These are phyloP conservation scores for Mrakia frigida DNA, from an alignment of 768 basidiomycete species.

Conservation along the genomic window DNA sequence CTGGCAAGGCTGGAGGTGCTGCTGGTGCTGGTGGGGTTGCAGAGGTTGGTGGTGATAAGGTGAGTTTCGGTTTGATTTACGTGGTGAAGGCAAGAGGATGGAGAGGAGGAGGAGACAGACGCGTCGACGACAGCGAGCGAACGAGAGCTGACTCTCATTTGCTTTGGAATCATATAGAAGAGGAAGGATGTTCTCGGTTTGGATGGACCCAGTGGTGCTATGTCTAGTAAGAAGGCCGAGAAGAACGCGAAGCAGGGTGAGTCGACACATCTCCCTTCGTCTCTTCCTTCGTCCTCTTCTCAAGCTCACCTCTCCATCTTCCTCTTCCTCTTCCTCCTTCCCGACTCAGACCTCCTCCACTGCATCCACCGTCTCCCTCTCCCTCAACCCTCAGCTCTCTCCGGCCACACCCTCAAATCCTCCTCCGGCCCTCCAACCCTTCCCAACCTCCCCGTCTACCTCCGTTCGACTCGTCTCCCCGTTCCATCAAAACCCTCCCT, in stretches of 20 bases:
- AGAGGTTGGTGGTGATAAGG: conserved; percentile 40
- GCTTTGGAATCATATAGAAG: conserved; percentile 33
- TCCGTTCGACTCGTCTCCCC: conserved; percentile 83
- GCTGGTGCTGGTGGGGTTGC: conserved; percentile 23
- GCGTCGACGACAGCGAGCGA: not conserved
- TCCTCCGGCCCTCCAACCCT: conserved; percentile 30
- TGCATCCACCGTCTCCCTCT: conserved; percentile 40
- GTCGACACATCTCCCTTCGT: conserved; percentile 19
- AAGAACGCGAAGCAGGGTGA: conserved; percentile 33
- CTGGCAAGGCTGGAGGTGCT: conserved; percentile 34
- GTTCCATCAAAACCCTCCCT: conserved; percentile 63
- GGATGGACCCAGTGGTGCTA: conserved; percentile 19
- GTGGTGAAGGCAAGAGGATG: not conserved
- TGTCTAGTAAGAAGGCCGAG: conserved; percentile 36
- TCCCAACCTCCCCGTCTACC: conserved; percentile 55
- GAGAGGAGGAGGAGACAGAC: not conserved
- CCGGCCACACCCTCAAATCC: conserved; percentile 39
- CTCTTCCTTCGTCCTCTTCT: conserved; percentile 24
- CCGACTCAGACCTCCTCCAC: conserved; percentile 34
- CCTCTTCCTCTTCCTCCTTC: conserved; percentile 12
- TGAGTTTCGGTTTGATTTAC: conserved; percentile 21
- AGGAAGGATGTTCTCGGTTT: conserved; percentile 39
- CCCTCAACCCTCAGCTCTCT: conserved; percentile 32
- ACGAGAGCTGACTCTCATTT: not conserved
- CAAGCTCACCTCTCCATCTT: conserved; percentile 36